Evolutionary conservation across 164 flowering plant species (phyloP).

Genomic region (Macadamia integrifolia): DNA sequence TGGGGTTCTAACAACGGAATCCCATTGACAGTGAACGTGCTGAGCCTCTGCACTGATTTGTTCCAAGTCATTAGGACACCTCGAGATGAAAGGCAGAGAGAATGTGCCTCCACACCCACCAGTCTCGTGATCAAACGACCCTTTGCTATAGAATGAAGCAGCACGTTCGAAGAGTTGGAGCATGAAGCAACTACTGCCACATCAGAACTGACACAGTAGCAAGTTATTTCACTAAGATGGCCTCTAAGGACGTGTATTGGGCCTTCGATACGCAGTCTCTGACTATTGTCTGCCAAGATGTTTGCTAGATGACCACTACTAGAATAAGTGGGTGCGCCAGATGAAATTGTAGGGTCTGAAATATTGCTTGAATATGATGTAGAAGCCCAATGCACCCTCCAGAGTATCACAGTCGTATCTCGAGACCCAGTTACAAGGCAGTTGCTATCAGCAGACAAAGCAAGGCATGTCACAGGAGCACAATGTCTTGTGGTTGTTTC

Average conservation of each 20-base stretch:
- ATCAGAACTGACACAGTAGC: conserved; percentile 82
- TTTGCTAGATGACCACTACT: conserved; percentile 34
- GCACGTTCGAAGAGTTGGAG: conserved; percentile 63
- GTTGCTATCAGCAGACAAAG: conserved; percentile 73
- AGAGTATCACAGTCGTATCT: conserved; percentile 77
- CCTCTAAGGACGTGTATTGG: conserved; percentile 89
- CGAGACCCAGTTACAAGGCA: conserved; percentile 91
- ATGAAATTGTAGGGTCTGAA: conserved; percentile 40
- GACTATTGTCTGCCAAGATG: conserved; percentile 44
- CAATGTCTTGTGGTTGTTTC: conserved; percentile 86
- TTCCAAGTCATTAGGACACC: conserved; percentile 88
- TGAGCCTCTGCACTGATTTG: conserved; percentile 38
- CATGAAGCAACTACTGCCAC: conserved; percentile 79
- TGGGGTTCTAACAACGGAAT: conserved; percentile 24
- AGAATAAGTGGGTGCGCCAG: conserved; percentile 40
- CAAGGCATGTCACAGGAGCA: conserved; percentile 92
- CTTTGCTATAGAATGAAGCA: conserved; percentile 75
- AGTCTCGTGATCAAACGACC: conserved; percentile 76
- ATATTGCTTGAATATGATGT: conserved; percentile 36
- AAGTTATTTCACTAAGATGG: conserved; percentile 64
- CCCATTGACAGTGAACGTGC: conserved; percentile 76
- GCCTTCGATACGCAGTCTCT: conserved; percentile 73
- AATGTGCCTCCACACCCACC: conserved; percentile 65
- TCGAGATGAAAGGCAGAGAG: conserved; percentile 64
- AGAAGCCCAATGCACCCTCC: conserved; percentile 66